Base-by-base conservation (phyloP, 805 yeast genomes). In the Allodekkera sacchari region DNA sequence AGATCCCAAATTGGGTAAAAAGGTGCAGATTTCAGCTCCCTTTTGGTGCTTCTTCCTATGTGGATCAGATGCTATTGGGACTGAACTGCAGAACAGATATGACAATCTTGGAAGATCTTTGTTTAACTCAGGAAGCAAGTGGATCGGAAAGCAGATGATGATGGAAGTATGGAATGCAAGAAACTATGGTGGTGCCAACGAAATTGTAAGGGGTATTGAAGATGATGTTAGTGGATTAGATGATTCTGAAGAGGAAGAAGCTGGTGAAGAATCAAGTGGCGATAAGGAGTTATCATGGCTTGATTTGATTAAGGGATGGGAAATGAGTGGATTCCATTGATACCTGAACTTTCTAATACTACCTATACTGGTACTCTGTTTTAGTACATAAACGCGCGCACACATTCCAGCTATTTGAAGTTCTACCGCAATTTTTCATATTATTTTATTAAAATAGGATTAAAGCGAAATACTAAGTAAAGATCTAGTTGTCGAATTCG, bases 271-370 rank as follows among this genome's bases (percentile, higher is more conserved):
- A 11, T 27, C 28, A n/a, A 29, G 29, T 11, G 43, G 38, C 7
- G 49, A 47, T n/a, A 44, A 41, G 22, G 59, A 37, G 47, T 57
- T 30, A 32, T 68, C 71, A 19, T 72, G 75, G 66, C 59, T 73
- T 57, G 76, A 71, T 41, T 46, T 71, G 53, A 55, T 72, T 1
- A 58, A 73, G 32, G 73, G 66, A 35, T 73, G 79, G 79, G 75
- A 66, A 22, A 41, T 56, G 7, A 41, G 52, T 3, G 61, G 59
- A 1, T 56, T 47, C 32, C 40, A 52, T 26, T 55, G 33, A 33
- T 14, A 7, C 5, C 13, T 4, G n/a, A n/a, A n/a, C n/a, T n/a
- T n/a, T n/a, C n/a, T n/a, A n/a, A n/a, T n/a, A n/a, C n/a, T n/a
- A n/a, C n/a, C n/a, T n/a, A n/a, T n/a, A n/a, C n/a, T n/a, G n/a